A percentile compares a stretch with the other conserved stretches of the same genome.
Conservation (phyloP, 306 rosid species). For the Vicia sativa region DNA sequence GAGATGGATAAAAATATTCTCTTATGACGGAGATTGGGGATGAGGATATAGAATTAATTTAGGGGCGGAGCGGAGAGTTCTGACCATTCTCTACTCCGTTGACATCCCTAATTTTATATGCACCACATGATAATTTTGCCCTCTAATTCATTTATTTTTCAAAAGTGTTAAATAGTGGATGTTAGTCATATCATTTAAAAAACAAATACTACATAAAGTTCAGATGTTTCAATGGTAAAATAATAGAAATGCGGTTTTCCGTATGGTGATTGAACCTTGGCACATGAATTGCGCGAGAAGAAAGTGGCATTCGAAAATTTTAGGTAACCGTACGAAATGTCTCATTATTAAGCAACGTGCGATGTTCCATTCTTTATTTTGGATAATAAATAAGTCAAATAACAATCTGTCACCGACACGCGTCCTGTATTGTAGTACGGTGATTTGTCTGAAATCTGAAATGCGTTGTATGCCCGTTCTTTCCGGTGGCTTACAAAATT, state of each 20-base stretch:
- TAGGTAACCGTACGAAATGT: conserved; percentile 34
- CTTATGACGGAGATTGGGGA: too few species aligned
- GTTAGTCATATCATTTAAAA: too few species aligned
- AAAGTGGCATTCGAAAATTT: conserved; percentile 30
- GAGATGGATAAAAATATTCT: too few species aligned
- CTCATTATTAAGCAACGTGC: conserved; percentile 28
- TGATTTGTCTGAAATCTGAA: conserved; percentile 8
- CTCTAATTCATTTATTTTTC: too few species aligned
- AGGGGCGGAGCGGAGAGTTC: too few species aligned
- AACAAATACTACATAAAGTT: too few species aligned
- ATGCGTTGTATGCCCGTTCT: conserved; percentile 41
- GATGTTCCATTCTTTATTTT: conserved; percentile 29
- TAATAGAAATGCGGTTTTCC: conserved; percentile 16
- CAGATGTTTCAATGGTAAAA: too few species aligned
- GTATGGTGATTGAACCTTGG: conserved; percentile 40
- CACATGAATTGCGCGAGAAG: conserved; percentile 45
- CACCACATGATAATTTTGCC: too few species aligned
- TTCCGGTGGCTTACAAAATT: conserved; percentile 30
- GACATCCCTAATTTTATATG: too few species aligned
- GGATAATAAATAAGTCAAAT: conserved; percentile 23
- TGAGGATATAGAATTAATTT: too few species aligned
- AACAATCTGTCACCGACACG: conserved; percentile 42
- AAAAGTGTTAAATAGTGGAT: too few species aligned
- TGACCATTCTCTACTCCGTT: too few species aligned
- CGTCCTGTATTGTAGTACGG: conserved; percentile 46